Evolutionary conservation across 345 rosid genomes (phyloP).

Genomic region (Rhizophora apiculata): DNA sequence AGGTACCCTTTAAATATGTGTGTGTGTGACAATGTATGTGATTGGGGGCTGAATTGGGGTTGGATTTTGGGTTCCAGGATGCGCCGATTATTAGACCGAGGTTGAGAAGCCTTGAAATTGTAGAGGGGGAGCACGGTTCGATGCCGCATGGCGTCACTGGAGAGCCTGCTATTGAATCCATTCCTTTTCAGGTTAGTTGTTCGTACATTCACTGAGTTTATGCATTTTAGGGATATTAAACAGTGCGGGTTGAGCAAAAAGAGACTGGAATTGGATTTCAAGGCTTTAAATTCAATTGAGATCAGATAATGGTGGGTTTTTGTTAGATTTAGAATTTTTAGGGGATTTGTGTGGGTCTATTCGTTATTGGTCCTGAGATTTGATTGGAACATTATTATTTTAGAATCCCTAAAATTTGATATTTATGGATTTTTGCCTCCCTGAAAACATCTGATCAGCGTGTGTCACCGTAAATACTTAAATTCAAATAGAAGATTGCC

Average conservation of each 20-base stretch:
- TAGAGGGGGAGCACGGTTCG: slow-evolving; percentile 21
- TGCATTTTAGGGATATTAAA: background rate
- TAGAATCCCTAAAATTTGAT: no score
- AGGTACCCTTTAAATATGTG: slow-evolving; percentile 25
- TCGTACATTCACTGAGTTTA: background rate
- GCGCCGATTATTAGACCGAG: slow-evolving; percentile 50
- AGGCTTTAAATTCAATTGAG: no score
- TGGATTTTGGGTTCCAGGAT: slow-evolving; percentile 36
- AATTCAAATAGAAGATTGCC: no score
- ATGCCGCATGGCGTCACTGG: slow-evolving; percentile 70
- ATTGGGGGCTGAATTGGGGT: background rate
- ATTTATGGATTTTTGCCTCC: no score
- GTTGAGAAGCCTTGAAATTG: slow-evolving; percentile 51
- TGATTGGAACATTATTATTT: no score
- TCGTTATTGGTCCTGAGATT: no score
- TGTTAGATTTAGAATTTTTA: no score
- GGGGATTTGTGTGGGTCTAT: no score
- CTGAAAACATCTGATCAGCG: no score
- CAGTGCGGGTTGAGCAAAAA: background rate
- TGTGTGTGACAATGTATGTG: background rate
- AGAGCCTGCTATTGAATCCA: slow-evolving; percentile 48
- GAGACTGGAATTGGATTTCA: background rate
- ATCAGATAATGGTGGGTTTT: no score
- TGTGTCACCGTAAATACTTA: no score
- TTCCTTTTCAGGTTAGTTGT: slow-evolving; percentile 66